Percentiles rank a stretch among this genome's conserved stretches.
Evolutionary conservation across 768 basidiomycete genomes (phyloP).

Genomic region (Hysterangium stoloniferum): DNA sequence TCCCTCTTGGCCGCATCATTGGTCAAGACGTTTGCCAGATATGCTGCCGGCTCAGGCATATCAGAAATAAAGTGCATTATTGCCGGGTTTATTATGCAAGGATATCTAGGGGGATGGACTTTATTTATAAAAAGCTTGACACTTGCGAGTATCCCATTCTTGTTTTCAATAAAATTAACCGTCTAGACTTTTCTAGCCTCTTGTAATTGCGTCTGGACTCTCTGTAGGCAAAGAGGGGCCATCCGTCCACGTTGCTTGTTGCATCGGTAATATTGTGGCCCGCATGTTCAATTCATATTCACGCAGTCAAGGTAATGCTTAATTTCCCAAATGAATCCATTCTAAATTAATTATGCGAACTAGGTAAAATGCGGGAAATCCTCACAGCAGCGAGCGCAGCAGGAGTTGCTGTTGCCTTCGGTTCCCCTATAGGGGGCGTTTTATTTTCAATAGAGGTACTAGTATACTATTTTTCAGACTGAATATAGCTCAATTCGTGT

Average conservation of each 20-base stretch:
- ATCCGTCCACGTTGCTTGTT: conserved; percentile 94
- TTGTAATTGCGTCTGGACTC: conserved; percentile 93
- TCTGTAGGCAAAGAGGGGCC: conserved; percentile 99
- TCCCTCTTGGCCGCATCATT: conserved; percentile 85
- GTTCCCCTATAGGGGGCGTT: conserved; percentile 96
- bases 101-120: conserved; percentile 84
- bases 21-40: conserved; percentile 82
- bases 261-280: conserved; percentile 87
- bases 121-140: conserved; percentile 92
- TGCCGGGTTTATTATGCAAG: conserved; percentile 95
- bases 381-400: conserved; percentile 94
- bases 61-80: conserved; percentile 98
- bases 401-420: conserved; percentile 97
- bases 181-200: conserved; percentile 48
- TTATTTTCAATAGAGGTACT: conserved; percentile 91
- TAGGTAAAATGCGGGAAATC: conserved; percentile 82
- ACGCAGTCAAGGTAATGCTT: conserved; percentile 71
- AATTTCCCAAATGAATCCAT: neutral
- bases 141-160: conserved; percentile 46
- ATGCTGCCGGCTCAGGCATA: conserved; percentile 96
- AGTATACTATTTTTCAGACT: neutral
- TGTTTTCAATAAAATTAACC: neutral
- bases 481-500: conserved; percentile 4
- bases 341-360: conserved; percentile 14
- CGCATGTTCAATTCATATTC: conserved; percentile 75